Evolutionary conservation across 257 asterid species (phyloP).

Genomic region (Rubia yunnanensis): DNA sequence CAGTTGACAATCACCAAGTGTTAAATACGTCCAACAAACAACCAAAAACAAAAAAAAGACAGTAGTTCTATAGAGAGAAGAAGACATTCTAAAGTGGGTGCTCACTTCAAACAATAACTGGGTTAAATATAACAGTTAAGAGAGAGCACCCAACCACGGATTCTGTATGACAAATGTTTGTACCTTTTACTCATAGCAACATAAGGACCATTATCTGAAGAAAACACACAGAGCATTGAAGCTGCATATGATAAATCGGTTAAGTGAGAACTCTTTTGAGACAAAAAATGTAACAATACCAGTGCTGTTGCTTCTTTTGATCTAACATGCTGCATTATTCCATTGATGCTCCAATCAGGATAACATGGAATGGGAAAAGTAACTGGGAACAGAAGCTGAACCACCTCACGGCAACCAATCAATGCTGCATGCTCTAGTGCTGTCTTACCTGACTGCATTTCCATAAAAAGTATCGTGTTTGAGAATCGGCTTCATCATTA

Average conservation of each 20-base stretch:
- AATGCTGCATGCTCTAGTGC: slow-evolving; percentile 11
- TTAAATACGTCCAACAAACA: neutral
- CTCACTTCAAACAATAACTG: neutral
- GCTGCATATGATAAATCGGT: neutral
- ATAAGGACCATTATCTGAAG: neutral
- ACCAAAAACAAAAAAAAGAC: neutral
- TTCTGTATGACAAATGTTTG: neutral
- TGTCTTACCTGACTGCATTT: slow-evolving; percentile 10
- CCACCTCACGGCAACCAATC: neutral
- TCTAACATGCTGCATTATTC: slow-evolving; percentile 8
- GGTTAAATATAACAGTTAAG: neutral
- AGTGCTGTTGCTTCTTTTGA: slow-evolving; percentile 13
- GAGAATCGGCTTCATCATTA: neutral
- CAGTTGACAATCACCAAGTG: neutral
- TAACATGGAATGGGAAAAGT: slow-evolving; percentile 12
- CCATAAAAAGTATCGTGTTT: neutral
- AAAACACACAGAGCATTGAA: neutral
- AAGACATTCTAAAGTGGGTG: neutral
- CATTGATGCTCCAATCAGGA: slow-evolving; percentile 27
- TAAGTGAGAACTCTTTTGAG: neutral
- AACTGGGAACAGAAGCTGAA: slow-evolving; percentile 18
- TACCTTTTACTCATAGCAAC: neutral
- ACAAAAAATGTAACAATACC: neutral
- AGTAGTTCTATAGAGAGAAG: neutral
- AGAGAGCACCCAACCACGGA: neutral